Base-by-base conservation (phyloP, 2,329 filamentous ascomycete genomes). In the Phialocephala sp. region DNA sequence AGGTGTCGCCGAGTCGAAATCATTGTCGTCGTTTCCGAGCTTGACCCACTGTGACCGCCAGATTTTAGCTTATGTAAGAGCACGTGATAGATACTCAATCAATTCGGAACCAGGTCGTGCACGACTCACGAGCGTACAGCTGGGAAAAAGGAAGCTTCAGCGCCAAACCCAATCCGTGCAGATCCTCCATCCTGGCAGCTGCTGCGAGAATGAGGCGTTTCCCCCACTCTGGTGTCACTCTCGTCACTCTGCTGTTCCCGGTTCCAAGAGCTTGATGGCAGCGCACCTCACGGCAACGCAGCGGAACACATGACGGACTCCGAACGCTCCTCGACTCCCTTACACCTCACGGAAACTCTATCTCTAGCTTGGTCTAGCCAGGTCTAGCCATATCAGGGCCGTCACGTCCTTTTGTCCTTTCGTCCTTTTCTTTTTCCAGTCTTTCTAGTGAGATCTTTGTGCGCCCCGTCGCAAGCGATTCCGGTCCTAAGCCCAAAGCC, bases 61-160 rank as follows among this genome's bases (percentile, higher is more conserved):
- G 50, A 60, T 47, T 50, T 60, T 60, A 12, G 41, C 43, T 60
- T 60, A 60, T 47, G 15, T 60, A 60, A 60, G 5, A n/a, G 12
- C 50, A 54, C 50, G 50, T 54, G 50, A 50, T 32, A 32, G 3
- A 32, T 32, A 3, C 27, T 32, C 27, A 32, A 32, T 32, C 27
- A 32, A 32, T 32, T 6, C 6, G 3, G 27, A 32, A 32, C 27
- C 27, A 3, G 27, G 27, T 6, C 27, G 12, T 35, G 50, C 50
- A 54, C 12, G 27, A 14, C 9, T 18, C 11, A 54, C 15, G n/a
- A 35, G 22, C 24, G 4, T 22, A 8, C 37, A 18, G 37, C 12
- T 41, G 43, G 20, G 4, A 22, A 20, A 47, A 22, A 11, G 20
- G n/a, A 18, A 47, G 27, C 27, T 32, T 32, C 3, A 47, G 43